Percentiles rank a stretch among this genome's conserved stretches.
These are phyloP conservation scores for Colletotrichum sp. DNA, from an alignment of 2,329 filamentous ascomycete species.

Conservation along the genomic window DNA sequence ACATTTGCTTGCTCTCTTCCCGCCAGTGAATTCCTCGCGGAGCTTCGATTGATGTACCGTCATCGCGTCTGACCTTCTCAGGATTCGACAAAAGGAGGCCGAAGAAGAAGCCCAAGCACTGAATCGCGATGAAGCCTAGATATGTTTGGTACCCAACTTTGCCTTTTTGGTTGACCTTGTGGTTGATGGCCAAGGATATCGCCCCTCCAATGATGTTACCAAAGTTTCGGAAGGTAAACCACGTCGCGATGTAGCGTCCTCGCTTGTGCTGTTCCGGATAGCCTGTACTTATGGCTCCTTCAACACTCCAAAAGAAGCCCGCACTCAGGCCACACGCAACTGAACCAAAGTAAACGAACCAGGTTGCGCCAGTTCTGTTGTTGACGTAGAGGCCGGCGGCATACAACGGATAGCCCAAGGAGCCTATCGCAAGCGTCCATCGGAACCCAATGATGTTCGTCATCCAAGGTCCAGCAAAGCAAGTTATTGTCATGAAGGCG, in stretches of 20 bases:
- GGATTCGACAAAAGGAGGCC: conserved; percentile 48
- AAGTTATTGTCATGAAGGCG: conserved; percentile 47
- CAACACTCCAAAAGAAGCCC: conserved; percentile 72
- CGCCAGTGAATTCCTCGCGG: conserved; percentile 24
- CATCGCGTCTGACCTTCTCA: conserved; percentile 46
- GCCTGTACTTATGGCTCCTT: conserved; percentile 68
- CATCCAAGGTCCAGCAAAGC: conserved; percentile 41
- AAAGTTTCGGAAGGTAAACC: conserved; percentile 44
- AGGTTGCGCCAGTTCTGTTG: conserved; percentile 57
- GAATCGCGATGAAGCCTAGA: conserved; percentile 51
- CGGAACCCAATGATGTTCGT: conserved; percentile 41
- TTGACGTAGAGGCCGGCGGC: conserved; percentile 62
- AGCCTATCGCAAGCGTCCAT: conserved; percentile 44
- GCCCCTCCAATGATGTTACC: conserved; percentile 54
- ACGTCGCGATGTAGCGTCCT: conserved; percentile 60
- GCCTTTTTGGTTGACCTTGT: conserved; percentile 37
- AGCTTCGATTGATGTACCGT: conserved; percentile 41
- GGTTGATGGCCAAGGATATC: conserved; percentile 54
- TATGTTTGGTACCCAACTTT: conserved; percentile 44
- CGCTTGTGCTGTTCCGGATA: conserved; percentile 68
- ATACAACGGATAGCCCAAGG: conserved; percentile 67
- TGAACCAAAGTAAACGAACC: conserved; percentile 43
- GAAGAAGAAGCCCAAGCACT: conserved; percentile 47
- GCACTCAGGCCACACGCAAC: conserved; percentile 57
- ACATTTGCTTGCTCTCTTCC: conserved; percentile 37